phyloP scores from a whole-genome alignment of 2,329 filamentous ascomycete genomes.

The Exophiala xenobiotica region DNA sequence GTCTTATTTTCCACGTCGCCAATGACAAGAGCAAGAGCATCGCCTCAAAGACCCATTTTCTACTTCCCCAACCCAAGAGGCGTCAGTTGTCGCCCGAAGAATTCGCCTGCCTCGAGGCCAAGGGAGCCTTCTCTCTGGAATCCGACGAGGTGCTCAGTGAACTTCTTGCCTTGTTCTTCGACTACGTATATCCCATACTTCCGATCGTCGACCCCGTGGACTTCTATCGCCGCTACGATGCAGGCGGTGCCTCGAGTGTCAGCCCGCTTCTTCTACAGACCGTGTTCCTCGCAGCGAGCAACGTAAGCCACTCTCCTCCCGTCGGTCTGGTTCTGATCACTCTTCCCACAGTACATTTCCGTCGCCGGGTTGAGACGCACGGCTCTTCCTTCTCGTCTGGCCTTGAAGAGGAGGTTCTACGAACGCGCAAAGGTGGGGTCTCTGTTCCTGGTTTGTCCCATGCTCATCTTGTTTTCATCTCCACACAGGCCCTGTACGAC shows the following conservation, averaged over 20 bases:
- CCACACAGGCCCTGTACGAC: constrained; percentile 83
- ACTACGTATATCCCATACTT: constrained; percentile 93
- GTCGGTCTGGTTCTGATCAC: constrained; percentile 45
- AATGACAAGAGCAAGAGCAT: constrained; percentile 20
- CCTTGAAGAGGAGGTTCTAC: constrained; percentile 63
- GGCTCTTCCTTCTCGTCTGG: constrained; percentile 37
- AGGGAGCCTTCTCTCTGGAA: constrained; percentile 80
- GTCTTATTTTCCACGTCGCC: constrained; percentile 26
- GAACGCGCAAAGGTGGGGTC: constrained; percentile 77
- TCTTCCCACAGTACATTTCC: constrained; percentile 31
- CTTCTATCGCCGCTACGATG: constrained; percentile 6
- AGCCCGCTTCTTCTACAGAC: constrained; percentile 39
- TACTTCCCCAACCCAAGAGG: not conserved
- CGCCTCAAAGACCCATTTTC: not conserved
- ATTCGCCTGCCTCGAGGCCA: constrained; percentile 75
- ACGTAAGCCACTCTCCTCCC: constrained; percentile 55
- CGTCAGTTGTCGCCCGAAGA: constrained; percentile 59
- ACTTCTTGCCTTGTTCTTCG: constrained; percentile 77
- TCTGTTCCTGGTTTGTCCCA: too few species aligned
- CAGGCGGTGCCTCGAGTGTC: not conserved
- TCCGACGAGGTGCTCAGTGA: constrained; percentile 69
- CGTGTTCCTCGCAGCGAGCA: constrained; percentile 60
- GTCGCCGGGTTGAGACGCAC: constrained; percentile 31
- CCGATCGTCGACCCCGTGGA: constrained; percentile 44
- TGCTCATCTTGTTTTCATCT: constrained; percentile 65